A percentile compares a stretch with the other conserved stretches of the same genome.
phyloP scores from a whole-genome alignment of 768 basidiomycete species.

The Gyrodon lividus region DNA sequence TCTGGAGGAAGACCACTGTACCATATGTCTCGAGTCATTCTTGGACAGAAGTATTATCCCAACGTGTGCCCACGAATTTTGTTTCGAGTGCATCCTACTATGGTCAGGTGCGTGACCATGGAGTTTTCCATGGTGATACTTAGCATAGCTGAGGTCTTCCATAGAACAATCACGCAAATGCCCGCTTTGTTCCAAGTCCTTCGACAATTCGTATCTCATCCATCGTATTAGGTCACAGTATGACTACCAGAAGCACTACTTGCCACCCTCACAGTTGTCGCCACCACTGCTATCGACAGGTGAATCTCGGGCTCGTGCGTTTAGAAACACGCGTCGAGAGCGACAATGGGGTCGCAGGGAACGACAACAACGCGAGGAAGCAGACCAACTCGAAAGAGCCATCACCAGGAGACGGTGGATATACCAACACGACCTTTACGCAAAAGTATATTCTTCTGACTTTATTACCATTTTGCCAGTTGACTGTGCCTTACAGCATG shows the following conservation, averaged over 20 bases:
- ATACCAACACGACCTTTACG: constrained; percentile 76
- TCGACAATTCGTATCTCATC: constrained; percentile 70
- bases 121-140: neutral
- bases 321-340: constrained; percentile 36
- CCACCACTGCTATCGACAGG: constrained; percentile 34
- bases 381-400: constrained; percentile 73
- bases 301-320: constrained; percentile 28
- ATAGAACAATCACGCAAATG: constrained; percentile 77
- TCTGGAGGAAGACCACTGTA: constrained; percentile 58
- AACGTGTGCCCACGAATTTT: constrained; percentile 88
- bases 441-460: constrained; percentile 59
- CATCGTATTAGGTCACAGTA: constrained; percentile 75
- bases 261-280: constrained; percentile 61
- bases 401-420: constrained; percentile 75
- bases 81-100: constrained; percentile 84
- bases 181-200: constrained; percentile 67
- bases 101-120: constrained; percentile 68
- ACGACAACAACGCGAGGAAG: constrained; percentile 51
- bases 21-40: constrained; percentile 81
- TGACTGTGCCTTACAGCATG: constrained; percentile 56
- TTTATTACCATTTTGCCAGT: neutral
- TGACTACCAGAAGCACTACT: constrained; percentile 80
- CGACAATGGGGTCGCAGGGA: constrained; percentile 58
- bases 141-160: neutral
- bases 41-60: constrained; percentile 81